These are phyloP conservation scores for Fagus sylvatica DNA, from an alignment of 306 rosid genomes.

Conservation along the genomic window DNA sequence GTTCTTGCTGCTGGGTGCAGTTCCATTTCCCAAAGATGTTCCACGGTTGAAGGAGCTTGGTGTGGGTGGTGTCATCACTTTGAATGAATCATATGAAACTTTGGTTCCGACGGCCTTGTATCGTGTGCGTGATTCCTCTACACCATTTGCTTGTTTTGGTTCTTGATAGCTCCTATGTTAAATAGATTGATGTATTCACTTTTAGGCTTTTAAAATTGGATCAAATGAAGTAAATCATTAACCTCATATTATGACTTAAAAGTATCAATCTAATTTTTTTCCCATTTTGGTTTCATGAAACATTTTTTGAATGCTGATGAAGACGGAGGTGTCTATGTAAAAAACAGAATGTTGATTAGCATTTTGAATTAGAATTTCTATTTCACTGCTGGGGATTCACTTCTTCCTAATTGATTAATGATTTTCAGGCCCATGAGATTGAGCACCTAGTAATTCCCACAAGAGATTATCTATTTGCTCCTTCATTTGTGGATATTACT, in stretches of 20 bases:
- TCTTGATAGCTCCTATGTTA: slow-evolving; percentile 5
- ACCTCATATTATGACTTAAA: neutral
- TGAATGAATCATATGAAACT: slow-evolving; percentile 91
- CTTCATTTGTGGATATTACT: slow-evolving; percentile 70
- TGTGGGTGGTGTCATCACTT: slow-evolving; percentile 94
- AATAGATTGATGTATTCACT: neutral
- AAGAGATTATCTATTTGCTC: slow-evolving; percentile 96
- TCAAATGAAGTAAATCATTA: slow-evolving; percentile 13
- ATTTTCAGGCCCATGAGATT: slow-evolving; percentile 79
- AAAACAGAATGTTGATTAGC: neutral
- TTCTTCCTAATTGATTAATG: slow-evolving; percentile 29
- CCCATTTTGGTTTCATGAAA: neutral
- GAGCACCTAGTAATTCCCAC: slow-evolving; percentile 94
- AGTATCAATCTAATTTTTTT: neutral
- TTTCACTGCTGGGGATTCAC: neutral
- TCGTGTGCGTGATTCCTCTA: slow-evolving; percentile 47
- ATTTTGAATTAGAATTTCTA: neutral
- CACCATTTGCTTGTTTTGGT: slow-evolving; percentile 6
- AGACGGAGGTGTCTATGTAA: neutral
- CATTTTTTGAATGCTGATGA: neutral
- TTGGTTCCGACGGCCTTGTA: slow-evolving; percentile 79
- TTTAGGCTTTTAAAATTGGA: neutral
- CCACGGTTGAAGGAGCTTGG: slow-evolving; percentile 89
- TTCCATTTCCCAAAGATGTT: slow-evolving; percentile 96
- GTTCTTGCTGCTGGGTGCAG: slow-evolving; percentile 89